Evolutionary conservation across 139 green algal species (phyloP), one percentile per base, ranked within the genome.

Genomic region (Closterium sp.): DNA sequence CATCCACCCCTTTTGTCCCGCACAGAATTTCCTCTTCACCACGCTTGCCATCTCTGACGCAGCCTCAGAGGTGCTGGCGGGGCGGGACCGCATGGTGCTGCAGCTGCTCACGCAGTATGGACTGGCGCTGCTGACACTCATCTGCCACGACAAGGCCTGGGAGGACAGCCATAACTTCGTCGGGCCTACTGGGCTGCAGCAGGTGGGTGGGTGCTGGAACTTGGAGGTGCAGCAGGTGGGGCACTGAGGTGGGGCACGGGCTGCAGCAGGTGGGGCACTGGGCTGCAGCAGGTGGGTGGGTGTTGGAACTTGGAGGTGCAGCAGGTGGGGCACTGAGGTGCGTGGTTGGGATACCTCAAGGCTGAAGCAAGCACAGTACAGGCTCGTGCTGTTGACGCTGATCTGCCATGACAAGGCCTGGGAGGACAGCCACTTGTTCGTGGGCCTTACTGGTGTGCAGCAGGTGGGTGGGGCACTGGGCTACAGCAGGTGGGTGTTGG

Each of bases 21-120:
- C 79, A 70, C 89, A 92, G 89, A 29, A 42, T n/a, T 92, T 92
- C 10, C 73, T 92, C 5, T 89, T 79, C 42, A 79, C 62, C 7
- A 73, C 62, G 32, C 28, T 87, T 6, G 24, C 42, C 9, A 38
- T 92, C 31, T 92, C 89, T 3, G 27, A 70, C 10, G 45, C 86
- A 9, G 89, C 32, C 10, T 89, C 86, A 5, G 89, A 92, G 86
- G 70, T 92, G 50, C 86, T 92, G 89, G 62, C 45, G 31, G 89
- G 89, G 30, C 89, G 89, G 7, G 89, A 92, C 70, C 34, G 89
- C n/a, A 9, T 92, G 19, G 89, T 92, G 31, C 89, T 92, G 24
- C 89, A 92, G 89, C 89, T 92, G 89, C 86, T 92, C 30, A 92
- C 89, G 27, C 89, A 92, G 89, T 92, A 87, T n/a, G 38, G 79